These are phyloP conservation scores for Arthrobotrys entomopaga DNA, from an alignment of 2,329 filamentous ascomycete genomes.

Conservation along the genomic window DNA sequence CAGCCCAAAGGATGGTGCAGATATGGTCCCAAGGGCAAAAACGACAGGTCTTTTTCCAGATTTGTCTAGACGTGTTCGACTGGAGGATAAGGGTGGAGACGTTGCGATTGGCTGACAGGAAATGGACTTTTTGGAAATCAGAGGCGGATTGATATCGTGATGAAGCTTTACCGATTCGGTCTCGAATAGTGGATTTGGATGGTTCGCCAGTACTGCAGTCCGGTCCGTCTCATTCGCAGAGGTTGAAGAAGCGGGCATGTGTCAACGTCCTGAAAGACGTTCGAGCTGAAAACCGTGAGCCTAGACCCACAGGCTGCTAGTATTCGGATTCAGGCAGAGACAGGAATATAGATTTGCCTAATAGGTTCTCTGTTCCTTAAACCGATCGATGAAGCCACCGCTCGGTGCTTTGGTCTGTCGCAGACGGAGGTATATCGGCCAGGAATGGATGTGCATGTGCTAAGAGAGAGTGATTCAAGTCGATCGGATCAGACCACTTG, in stretches of 20 bases:
- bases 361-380: background rate
- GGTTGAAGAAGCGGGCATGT: conserved; percentile 32
- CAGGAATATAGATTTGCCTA: conserved; percentile 15
- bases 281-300: conserved; percentile 15
- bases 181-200: conserved; percentile 14
- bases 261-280: conserved; percentile 25
- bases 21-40: conserved; percentile 35
- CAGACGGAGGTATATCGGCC: conserved; percentile 2
- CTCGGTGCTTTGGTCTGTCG: background rate
- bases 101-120: conserved; percentile 32
- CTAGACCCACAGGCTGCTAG: conserved; percentile 1
- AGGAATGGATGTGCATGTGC: conserved; percentile 24
- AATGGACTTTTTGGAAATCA: background rate
- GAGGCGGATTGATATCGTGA: conserved; percentile 4
- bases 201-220: no score
- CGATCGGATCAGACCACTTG: conserved; percentile 6
- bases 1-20: conserved; percentile 41
- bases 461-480: no score
- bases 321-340: conserved; percentile 6
- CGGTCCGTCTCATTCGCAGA: no score
- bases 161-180: conserved; percentile 19
- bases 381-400: background rate
- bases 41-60: conserved; percentile 42
- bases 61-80: conserved; percentile 29
- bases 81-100: conserved; percentile 1